These are phyloP conservation scores for Fusarium caatingaense DNA, from an alignment of 2,329 filamentous ascomycete species.

Conservation along the genomic window DNA sequence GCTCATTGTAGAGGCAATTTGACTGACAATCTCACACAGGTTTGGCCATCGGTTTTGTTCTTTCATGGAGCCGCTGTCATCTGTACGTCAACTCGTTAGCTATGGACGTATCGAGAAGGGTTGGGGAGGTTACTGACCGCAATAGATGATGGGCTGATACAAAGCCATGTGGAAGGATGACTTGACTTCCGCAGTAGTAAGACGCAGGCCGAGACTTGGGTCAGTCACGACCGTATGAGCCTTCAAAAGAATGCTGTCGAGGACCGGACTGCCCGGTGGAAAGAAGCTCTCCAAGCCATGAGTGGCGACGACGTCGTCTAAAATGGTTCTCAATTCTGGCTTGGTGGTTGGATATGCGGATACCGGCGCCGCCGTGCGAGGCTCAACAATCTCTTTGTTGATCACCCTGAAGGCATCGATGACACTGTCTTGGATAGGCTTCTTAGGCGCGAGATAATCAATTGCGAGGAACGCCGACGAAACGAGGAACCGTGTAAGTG, in stretches of 20 bases:
- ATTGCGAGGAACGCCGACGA: neutral
- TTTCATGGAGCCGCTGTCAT: neutral
- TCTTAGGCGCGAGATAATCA: neutral
- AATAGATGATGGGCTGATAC: slow-evolving; percentile 3
- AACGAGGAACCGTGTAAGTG: neutral
- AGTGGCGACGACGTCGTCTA: neutral
- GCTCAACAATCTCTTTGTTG: neutral
- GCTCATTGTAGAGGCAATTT: neutral
- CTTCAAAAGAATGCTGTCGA: neutral
- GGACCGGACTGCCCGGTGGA: neutral
- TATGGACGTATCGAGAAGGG: no score
- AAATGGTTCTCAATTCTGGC: neutral
- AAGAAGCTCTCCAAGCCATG: neutral
- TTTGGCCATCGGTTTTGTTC: neutral
- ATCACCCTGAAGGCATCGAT: neutral
- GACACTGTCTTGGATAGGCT: neutral
- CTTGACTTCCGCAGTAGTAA: neutral
- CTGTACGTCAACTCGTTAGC: neutral
- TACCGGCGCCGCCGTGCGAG: neutral
- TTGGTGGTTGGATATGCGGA: neutral
- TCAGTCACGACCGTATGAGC: neutral
- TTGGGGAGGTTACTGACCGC: neutral
- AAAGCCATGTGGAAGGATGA: neutral
- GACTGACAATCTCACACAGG: neutral
- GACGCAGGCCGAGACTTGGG: neutral